Conservation (phyloP, 2,329 filamentous ascomycete species). For the Talaromyces marneffei region DNA sequence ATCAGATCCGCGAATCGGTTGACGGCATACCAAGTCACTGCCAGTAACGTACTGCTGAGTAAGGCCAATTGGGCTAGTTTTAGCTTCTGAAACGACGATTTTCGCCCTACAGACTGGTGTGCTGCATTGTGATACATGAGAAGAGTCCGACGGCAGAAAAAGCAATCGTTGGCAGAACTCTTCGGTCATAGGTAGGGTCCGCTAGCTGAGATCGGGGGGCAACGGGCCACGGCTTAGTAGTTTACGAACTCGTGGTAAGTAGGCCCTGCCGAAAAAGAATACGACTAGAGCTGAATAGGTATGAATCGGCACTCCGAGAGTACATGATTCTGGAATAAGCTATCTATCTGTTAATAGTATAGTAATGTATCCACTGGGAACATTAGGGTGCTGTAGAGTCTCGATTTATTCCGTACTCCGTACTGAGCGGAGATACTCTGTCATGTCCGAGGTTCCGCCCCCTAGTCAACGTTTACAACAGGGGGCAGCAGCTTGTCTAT, state of each 20-base stretch:
- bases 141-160: neutral
- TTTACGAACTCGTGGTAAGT: neutral
- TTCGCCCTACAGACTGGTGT: neutral
- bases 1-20: neutral
- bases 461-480: neutral
- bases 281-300: neutral
- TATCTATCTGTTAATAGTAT: too few relatives aligned
- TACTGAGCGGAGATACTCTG: neutral
- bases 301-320: too few relatives aligned
- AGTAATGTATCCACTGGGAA: neutral
- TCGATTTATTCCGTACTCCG: constrained; percentile 4
- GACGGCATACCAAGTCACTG: neutral
- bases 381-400: neutral
- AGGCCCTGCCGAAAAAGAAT: neutral
- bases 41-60: neutral
- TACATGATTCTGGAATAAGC: neutral
- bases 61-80: neutral
- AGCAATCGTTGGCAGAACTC: neutral
- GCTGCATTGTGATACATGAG: neutral
- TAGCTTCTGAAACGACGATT: neutral
- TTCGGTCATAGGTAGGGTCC: neutral
- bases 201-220: neutral
- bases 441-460: neutral
- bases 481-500: neutral
- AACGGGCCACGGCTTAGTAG: neutral